Evolutionary conservation across 495 filamentous ascomycete species (phyloP).

Genomic region (Aspergillus bridgeri): DNA sequence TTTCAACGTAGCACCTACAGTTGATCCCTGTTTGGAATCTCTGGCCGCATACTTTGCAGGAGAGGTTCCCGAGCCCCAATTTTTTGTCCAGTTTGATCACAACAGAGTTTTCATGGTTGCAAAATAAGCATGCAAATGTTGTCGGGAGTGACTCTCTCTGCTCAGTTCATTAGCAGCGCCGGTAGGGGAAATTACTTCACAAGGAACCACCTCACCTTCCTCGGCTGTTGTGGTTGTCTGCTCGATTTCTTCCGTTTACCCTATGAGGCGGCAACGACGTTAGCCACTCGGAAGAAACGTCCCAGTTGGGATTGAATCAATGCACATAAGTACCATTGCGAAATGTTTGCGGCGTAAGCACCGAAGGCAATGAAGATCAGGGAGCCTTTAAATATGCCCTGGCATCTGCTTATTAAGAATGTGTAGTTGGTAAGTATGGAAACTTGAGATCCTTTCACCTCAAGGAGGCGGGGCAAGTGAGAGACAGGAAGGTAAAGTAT

Average conservation of each 20-base stretch:
- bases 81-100: constrained; percentile 90
- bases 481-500: background rate
- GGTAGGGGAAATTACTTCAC: too few relatives aligned
- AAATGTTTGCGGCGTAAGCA: background rate
- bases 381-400: background rate
- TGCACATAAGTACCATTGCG: background rate
- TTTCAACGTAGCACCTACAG: constrained; percentile 55
- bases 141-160: constrained; percentile 86
- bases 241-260: constrained; percentile 97
- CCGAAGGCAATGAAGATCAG: background rate
- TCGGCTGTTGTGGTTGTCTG: constrained; percentile 75
- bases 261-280: constrained; percentile 28
- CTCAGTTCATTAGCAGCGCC: constrained; percentile 6
- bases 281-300: background rate
- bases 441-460: background rate
- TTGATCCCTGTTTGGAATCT: constrained; percentile 89
- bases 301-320: background rate
- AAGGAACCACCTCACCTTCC: too few relatives aligned
- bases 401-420: background rate
- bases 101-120: constrained; percentile 93
- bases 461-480: background rate
- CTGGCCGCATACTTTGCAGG: constrained; percentile 92
- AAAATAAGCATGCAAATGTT: constrained; percentile 93
- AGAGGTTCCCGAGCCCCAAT: constrained; percentile 71
- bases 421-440: too few relatives aligned